Evolutionary conservation across 2,329 filamentous ascomycete genomes (phyloP), one percentile per base, ranked within the genome.

Genomic region (Fusarium buharicum): DNA sequence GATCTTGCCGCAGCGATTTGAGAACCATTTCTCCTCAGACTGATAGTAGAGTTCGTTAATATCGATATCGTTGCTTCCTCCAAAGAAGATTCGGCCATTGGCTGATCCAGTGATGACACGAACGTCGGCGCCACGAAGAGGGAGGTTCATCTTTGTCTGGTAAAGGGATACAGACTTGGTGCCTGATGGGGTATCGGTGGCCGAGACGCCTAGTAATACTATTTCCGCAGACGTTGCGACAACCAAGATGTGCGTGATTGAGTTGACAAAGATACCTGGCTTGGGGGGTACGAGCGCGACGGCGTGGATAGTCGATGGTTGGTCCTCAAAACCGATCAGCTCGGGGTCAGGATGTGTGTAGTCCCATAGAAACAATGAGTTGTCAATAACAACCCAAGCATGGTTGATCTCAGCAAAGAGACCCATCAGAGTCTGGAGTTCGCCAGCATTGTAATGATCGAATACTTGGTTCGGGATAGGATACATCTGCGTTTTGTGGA

Each of bases 1-100:
- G 62, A 94, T 88, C 77, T 93, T 97, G 58, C 90, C 88, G 73
- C 92, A 96, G 65, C 90, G 86, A 75, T 88, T 93, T 49, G 91
- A 90, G 73, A 99, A 99, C 95, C 95, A 99, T 69, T 91, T 90
- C 77, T 99, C 95, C 75, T 98, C 93, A 72, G 97, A 93, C 76
- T 98, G 94, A 74, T 99, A 99, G 67, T 90, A 93, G 50, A 99
- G 85, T 77, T 99, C 95, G 74, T 95, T 92, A 43, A 99, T 87
- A 69, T 98, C 93, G 63, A 92, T 92, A 65, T 94, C 91, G 46
- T 82, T 84, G 46, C 84, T 85, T 33, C 93, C 92, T 37, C 90
- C 89, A 72, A 97, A 97, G 81, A 99, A 99, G 64, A 99, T 95
- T 59, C 95, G 90, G 9, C 96, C 96, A 18, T 87, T 90, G 17